Conservation (phyloP, 1,284 basidiomycete genomes). For the Malassezia yamatoensis region DNA sequence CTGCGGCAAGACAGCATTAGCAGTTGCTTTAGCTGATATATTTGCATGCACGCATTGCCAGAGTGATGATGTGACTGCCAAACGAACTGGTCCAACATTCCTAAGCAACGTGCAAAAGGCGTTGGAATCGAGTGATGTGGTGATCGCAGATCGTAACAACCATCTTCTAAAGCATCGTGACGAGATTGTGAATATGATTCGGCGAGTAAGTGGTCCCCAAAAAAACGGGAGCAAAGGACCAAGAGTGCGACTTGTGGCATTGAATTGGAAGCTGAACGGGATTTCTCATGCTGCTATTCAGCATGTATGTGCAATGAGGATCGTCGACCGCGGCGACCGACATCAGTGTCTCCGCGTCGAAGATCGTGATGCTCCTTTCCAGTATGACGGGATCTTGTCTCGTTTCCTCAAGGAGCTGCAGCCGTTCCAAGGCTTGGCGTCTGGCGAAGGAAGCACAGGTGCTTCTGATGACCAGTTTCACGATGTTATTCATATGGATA, state of each 20-base stretch:
- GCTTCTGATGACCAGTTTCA: conserved; percentile 56
- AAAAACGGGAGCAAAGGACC: conserved; percentile 13
- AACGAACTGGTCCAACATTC: conserved; percentile 69
- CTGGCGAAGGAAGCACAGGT: conserved; percentile 36
- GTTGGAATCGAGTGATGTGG: conserved; percentile 21
- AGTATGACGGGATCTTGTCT: conserved; percentile 68
- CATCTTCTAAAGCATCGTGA: conserved; percentile 41
- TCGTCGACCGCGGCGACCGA: conserved; percentile 33
- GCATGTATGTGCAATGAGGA: conserved; percentile 26
- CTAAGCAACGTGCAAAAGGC: conserved; percentile 59
- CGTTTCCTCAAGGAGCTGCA: conserved; percentile 59
- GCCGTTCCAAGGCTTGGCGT: conserved; percentile 53
- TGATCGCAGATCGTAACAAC: conserved; percentile 46
- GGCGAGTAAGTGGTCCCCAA: conserved; percentile 11
- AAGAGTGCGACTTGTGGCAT: conserved; percentile 30
- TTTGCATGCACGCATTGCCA: conserved; percentile 70
- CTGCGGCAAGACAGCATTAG: conserved; percentile 84
- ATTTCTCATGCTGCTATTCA: conserved; percentile 30
- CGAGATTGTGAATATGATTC: conserved; percentile 29
- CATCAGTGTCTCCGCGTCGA: conserved; percentile 39
- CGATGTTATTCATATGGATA: conserved; percentile 58
- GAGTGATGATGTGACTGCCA: conserved; percentile 74
- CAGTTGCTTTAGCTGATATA: conserved; percentile 65
- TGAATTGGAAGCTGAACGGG: conserved; percentile 29
- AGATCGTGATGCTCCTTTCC: not conserved